Evolutionary conservation across 768 basidiomycete genomes (phyloP), one percentile per base, ranked within the genome.

Genomic region (Rhodosporidiobolus odoratus): DNA sequence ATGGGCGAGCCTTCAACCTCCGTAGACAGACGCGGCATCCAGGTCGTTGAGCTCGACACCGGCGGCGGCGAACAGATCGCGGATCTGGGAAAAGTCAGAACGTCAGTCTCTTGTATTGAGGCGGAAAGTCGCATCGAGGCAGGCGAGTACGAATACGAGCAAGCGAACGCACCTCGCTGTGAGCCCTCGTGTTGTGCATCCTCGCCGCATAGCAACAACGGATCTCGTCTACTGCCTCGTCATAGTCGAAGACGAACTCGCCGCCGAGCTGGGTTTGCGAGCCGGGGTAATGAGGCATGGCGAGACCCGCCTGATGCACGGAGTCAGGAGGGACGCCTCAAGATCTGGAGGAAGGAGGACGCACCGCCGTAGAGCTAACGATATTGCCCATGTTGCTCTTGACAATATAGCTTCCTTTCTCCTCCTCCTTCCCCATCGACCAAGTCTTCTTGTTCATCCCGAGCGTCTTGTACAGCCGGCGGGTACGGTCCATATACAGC

Each of bases 401-500:
- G 57, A 62, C 66, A 56, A 89, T 83, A 79, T 94, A 95, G 35
- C 81, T 81, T 4, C 87, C 85, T 62, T 82, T 83, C 41, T 83
- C 83, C 3, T 77, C 77, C 54, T 84, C 83, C 6, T 79, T 78
- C 17, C 84, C 84, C 8, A 81, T 79, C 65, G 87, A 83, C 7
- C 77, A 76, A 3, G 83, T 82, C 58, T 82, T 83, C 34, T 82
- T 76, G 5, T 83, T 86, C 88, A 94, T 92, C 1, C 92, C 91
- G 1, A 97, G 81, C 2, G 87, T 84, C 25, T 81, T 81, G 80
- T 96, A 88, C 32, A 95, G 81, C 2, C 81, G 82, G 32, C 88
- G 80, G 1, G 85, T 82, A 2, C 91, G 90, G 77, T 92, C 91
- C 15, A 89, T 88, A 79, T 90, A 95, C 75, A 95, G 81, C 35